These are phyloP conservation scores for Citrus glauca DNA, from an alignment of 345 rosid species.

Conservation along the genomic window DNA sequence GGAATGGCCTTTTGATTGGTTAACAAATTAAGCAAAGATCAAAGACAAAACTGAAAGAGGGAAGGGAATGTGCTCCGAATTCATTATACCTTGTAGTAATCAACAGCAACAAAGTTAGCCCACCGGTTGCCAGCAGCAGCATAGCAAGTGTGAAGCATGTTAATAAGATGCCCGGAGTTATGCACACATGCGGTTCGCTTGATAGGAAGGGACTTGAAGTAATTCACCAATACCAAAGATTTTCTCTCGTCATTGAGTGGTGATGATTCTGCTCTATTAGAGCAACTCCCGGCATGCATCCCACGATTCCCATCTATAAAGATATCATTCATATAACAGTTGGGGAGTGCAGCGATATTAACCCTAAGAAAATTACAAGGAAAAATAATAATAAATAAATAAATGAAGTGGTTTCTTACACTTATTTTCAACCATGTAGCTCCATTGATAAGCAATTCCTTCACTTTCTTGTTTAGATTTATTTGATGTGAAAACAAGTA, in stretches of 20 bases:
- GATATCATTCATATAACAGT: neutral
- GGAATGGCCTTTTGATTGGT: no score
- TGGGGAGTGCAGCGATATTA: no score
- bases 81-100: conserved; percentile 43
- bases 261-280: conserved; percentile 50
- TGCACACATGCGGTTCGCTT: conserved; percentile 33
- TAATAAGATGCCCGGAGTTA: conserved; percentile 43
- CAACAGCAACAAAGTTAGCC: conserved; percentile 67
- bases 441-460: conserved; percentile 78
- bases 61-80: neutral
- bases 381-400: no score
- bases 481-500: conserved; percentile 56
- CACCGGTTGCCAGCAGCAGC: conserved; percentile 47
- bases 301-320: conserved; percentile 57
- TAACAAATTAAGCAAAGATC: no score
- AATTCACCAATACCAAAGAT: conserved; percentile 49
- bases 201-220: conserved; percentile 28
- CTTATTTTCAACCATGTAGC: conserved; percentile 75
- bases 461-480: conserved; percentile 51
- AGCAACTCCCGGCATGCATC: conserved; percentile 51
- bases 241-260: conserved; percentile 39
- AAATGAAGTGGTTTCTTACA: conserved; percentile 25
- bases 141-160: conserved; percentile 47
- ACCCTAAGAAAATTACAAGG: no score
- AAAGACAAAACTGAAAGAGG: no score